These are phyloP conservation scores for Pyrrhoderma noxium DNA, from an alignment of 1,284 basidiomycete genomes.

Conservation along the genomic window DNA sequence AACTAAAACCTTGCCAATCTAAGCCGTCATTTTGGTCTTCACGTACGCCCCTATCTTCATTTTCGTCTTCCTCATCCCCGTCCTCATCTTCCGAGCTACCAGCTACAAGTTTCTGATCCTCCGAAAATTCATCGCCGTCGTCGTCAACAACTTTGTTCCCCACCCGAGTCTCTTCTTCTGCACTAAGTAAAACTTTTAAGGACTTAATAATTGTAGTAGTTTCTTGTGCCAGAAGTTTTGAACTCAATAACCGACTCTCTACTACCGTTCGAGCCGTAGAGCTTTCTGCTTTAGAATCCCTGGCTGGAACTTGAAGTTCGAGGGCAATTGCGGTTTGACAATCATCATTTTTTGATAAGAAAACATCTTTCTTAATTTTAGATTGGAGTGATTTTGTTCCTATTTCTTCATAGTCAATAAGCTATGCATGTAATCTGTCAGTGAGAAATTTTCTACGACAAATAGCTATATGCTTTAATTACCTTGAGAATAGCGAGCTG, in stretches of 20 bases:
- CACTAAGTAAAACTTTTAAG: conserved; percentile 39
- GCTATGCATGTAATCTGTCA: conserved; percentile 35
- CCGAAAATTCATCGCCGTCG: no score
- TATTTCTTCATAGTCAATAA: conserved; percentile 50
- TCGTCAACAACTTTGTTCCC: conserved; percentile 21
- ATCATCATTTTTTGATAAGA: conserved; percentile 39
- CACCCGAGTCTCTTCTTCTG: conserved; percentile 19
- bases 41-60: conserved; percentile 23
- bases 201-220: conserved; percentile 47
- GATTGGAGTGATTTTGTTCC: conserved; percentile 56
- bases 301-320: conserved; percentile 33
- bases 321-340: conserved; percentile 39
- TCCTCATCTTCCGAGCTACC: conserved; percentile 22
- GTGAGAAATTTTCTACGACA: neutral
- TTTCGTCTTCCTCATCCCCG: conserved; percentile 24
- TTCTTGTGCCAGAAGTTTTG: conserved; percentile 63
- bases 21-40: conserved; percentile 22
- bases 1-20: neutral
- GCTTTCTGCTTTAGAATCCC: conserved; percentile 26
- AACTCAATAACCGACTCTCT: conserved; percentile 69
- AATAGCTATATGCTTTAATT: conserved; percentile 14
- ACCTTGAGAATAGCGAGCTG: conserved; percentile 71
- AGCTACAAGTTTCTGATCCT: conserved; percentile 20
- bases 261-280: conserved; percentile 46
- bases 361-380: conserved; percentile 70